Evolutionary conservation across 2,329 filamentous ascomycete genomes (phyloP).

Genomic region (Cordyceps militaris): DNA sequence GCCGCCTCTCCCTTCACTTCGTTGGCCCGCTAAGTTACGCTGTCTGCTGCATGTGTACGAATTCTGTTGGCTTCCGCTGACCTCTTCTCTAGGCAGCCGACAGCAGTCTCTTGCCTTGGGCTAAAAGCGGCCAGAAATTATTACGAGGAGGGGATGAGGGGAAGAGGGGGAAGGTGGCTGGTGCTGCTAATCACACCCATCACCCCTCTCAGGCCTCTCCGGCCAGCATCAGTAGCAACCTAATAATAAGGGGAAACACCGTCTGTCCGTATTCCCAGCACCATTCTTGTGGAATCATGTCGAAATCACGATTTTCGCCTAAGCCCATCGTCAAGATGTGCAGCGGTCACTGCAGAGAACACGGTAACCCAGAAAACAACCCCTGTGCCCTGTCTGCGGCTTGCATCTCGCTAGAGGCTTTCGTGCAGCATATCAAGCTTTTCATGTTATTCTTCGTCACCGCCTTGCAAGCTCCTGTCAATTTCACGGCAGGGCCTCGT

Average conservation of each 20-base stretch:
- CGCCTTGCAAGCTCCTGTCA: background rate
- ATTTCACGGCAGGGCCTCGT: background rate
- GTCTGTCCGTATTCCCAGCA: background rate
- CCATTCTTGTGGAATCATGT: background rate
- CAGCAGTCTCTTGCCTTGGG: too few relatives aligned
- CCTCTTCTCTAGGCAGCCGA: too few relatives aligned
- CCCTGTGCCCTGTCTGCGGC: constrained; percentile 1
- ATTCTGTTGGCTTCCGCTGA: background rate
- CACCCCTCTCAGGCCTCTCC: too few relatives aligned
- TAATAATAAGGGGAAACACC: too few relatives aligned
- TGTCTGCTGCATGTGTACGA: too few relatives aligned
- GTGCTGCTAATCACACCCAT: too few relatives aligned
- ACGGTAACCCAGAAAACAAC: background rate
- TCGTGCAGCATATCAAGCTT: background rate
- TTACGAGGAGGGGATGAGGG: background rate
- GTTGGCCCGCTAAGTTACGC: background rate
- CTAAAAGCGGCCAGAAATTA: constrained; percentile 1
- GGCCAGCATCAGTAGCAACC: too few relatives aligned
- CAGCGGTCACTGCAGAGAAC: background rate
- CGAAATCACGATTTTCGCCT: background rate
- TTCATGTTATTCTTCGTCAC: background rate
- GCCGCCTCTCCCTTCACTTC: background rate
- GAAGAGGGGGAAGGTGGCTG: background rate
- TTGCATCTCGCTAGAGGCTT: background rate
- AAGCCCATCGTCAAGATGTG: background rate